Base-by-base conservation (phyloP, 345 rosid species). In the Corymbia maculata region DNA sequence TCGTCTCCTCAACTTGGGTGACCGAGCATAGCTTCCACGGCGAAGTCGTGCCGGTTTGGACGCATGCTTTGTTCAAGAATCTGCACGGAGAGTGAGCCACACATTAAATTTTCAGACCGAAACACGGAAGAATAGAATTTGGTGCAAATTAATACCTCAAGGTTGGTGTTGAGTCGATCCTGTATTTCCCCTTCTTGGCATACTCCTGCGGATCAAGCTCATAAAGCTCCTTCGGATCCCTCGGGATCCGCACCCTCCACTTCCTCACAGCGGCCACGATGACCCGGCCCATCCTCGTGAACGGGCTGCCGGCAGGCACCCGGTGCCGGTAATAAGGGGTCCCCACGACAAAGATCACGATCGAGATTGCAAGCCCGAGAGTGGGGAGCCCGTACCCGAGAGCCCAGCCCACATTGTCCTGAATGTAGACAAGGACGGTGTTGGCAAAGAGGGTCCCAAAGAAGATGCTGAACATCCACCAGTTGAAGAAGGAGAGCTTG, bases 401-500 rank as follows among this genome's bases (percentile, higher is more conserved):
- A 2, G 94, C 64, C 99, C 98, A 98, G 0, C 98, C 99, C 17
- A 98, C 96, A 86, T 95, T 97, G 89, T 97, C 99, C 89, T 98
- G 99, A 75, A 97, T 89, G 89, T 97, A 98, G 8, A 98, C 98
- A 51, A 98, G 97, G 19, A 94, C 82, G 0, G 98, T 95, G 91
- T 96, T 94, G 61, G 98, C 97, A 44, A 97, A 95, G 32, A 97
- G 94, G 52, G 97, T 94, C 32, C 99, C 99, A 88, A 93, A 90
- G 92, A 95, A 96, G 79, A 96, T 95, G 92, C 98, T 93, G 90
- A 97, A 96, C 98, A 96, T 92, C 98, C 99, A 97, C 99, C 99
- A 97, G 66, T 96, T 97, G 97, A 97, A 97, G 94, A 97, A 97
- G 44, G 99, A 96, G 24, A 95, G 93, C 90, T 96, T 97, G 1